A percentile compares a stretch with the other conserved stretches of the same genome.
Conservation (phyloP, 2,329 filamentous ascomycete genomes). For the Cytospora mali region DNA sequence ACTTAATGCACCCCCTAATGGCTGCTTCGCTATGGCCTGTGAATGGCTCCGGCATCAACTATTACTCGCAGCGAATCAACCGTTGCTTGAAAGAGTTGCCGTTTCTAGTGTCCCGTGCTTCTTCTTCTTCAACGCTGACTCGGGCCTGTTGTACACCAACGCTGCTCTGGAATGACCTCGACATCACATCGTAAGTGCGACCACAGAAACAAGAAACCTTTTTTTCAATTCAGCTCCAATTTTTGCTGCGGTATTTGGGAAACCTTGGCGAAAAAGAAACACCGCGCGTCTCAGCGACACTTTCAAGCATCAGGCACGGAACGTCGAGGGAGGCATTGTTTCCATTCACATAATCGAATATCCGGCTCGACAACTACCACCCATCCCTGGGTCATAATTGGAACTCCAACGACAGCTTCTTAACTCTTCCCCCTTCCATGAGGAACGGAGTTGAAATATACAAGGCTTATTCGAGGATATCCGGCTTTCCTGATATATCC, state of each 20-base stretch:
- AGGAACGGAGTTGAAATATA: neutral
- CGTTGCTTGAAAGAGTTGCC: neutral
- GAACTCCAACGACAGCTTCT: neutral
- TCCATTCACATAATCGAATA: neutral
- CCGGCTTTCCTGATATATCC: neutral
- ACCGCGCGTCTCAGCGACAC: neutral
- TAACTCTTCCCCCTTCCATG: neutral
- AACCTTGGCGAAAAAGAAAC: neutral
- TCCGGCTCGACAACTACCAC: neutral
- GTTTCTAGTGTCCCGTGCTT: constrained; percentile 21
- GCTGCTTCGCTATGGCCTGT: constrained; percentile 7
- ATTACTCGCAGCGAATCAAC: neutral
- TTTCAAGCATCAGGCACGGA: neutral
- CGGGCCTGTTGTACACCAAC: constrained; percentile 12
- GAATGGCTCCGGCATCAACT: constrained; percentile 8
- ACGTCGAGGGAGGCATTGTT: neutral
- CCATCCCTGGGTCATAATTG: neutral
- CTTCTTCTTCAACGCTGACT: constrained; percentile 14
- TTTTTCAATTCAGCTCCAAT: neutral
- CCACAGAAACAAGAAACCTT: neutral
- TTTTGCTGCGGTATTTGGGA: neutral
- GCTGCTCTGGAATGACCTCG: neutral
- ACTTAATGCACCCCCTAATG: too few species aligned
- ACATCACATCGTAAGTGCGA: constrained; percentile 1
- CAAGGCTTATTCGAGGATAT: neutral